Evolutionary conservation across 1,284 basidiomycete genomes (phyloP), one percentile per base, ranked within the genome.

Genomic region (Ustilago loliicola): DNA sequence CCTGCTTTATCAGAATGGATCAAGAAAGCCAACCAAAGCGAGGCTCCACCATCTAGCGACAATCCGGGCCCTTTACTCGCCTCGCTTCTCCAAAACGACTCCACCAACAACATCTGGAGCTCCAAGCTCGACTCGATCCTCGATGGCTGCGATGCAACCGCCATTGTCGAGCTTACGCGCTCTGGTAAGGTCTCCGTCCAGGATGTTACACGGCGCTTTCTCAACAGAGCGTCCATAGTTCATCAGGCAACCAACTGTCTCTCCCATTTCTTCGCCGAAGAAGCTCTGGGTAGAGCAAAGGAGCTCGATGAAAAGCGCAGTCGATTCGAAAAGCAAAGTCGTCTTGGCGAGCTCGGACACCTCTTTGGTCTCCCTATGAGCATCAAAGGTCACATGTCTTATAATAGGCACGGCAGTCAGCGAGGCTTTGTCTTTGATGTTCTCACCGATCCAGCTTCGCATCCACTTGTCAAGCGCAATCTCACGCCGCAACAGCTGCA

Each of bases 391-490:
- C 79, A 82, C 48, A 36, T 82, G 3, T 27, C 52, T 2, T 61
- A 72, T 30, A 52, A 66, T 17, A 54, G 58, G n/a, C 61, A 66
- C 27, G 74, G 80, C 32, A 76, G 40, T 50, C 79, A 82, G 50
- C 52, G 79, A 17, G 80, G 80, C 2, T 80, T 82, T 25, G 67
- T 80, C 2, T 75, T 77, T 40, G 80, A 82, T n/a, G 72, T 79
- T 2, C 61, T 82, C 7, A 57, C 63, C 19, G 63, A 70, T 27
- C 68, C 67, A 3, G 48, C 55, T 2, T 55, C 47, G 2, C 67
- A 75, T 19, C 66, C 61, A 21, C 60, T 80, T 11, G 55, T 71
- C 4, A 36, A 54, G 15, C 50, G 59, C 32, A 71, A 61, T 13
- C 56, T 72, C 34, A 64, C 65, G 3, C 30, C 54, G 1, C 25